Evolutionary conservation across 768 basidiomycete genomes (phyloP).

Genomic region (Mycena belliarum): DNA sequence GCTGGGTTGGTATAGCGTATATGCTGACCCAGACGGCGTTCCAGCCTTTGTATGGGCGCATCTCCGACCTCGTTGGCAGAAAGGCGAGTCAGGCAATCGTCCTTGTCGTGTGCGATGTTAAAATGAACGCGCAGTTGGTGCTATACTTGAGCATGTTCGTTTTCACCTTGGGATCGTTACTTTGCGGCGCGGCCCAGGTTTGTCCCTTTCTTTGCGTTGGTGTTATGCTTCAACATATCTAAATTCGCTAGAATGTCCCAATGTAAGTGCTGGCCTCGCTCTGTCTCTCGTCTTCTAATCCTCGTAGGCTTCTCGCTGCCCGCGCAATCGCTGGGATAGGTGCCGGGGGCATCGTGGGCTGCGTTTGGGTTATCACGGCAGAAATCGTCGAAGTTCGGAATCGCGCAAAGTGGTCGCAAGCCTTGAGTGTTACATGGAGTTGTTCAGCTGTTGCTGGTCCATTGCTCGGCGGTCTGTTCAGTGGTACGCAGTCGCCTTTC

Average conservation of each 20-base stretch:
- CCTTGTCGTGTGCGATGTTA: neutral
- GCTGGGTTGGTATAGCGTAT: constrained; percentile 73
- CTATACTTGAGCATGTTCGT: constrained; percentile 73
- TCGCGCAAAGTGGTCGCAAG: constrained; percentile 84
- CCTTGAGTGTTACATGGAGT: constrained; percentile 83
- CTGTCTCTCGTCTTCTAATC: neutral
- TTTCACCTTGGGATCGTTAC: constrained; percentile 76
- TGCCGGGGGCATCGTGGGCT: constrained; percentile 84
- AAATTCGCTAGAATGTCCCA: constrained; percentile 40
- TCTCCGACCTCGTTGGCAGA: constrained; percentile 79
- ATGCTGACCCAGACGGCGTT: constrained; percentile 58
- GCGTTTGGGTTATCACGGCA: constrained; percentile 85
- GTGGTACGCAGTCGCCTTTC: constrained; percentile 49
- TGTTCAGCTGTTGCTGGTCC: constrained; percentile 85
- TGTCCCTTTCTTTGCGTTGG: constrained; percentile 22
- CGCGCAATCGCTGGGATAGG: constrained; percentile 67
- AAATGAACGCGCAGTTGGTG: constrained; percentile 54
- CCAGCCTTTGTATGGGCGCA: constrained; percentile 78
- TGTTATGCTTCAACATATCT: constrained; percentile 21
- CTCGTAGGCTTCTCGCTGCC: constrained; percentile 27
- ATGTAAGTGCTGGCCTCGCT: constrained; percentile 14
- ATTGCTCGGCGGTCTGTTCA: constrained; percentile 80
- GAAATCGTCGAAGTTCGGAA: constrained; percentile 74
- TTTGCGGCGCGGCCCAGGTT: constrained; percentile 78
- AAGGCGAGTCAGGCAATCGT: constrained; percentile 50